Percentiles rank a stretch among this genome's conserved stretches.
Evolutionary conservation across 1,284 basidiomycete species (phyloP).

Genomic region (Ustilago bromivora): DNA sequence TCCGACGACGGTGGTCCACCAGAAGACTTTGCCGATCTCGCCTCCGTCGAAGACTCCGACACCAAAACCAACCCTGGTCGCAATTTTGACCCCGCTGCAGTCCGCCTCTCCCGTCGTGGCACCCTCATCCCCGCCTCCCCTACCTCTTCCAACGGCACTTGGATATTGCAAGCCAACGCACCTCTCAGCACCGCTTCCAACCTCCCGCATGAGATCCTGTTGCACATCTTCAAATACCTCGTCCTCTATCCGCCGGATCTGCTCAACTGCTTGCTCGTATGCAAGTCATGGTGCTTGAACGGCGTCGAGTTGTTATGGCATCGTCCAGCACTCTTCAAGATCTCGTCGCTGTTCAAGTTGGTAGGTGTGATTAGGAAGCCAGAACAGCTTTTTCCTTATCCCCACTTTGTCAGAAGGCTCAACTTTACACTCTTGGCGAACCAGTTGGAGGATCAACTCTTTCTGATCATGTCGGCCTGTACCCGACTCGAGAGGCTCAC

Average conservation of each 20-base stretch:
- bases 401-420: constrained; percentile 87
- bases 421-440: constrained; percentile 84
- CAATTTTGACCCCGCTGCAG: constrained; percentile 33
- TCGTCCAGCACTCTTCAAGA: constrained; percentile 81
- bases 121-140: constrained; percentile 48
- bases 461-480: constrained; percentile 81
- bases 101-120: constrained; percentile 43
- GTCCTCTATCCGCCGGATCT: constrained; percentile 80
- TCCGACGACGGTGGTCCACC: constrained; percentile 59
- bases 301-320: constrained; percentile 96
- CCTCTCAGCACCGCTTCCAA: constrained; percentile 47
- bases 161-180: constrained; percentile 29
- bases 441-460: constrained; percentile 82
- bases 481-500: constrained; percentile 89
- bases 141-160: constrained; percentile 44
- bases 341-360: constrained; percentile 78
- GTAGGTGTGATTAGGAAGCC: constrained; percentile 63
- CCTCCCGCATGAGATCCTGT: constrained; percentile 89
- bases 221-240: constrained; percentile 90
- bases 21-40: constrained; percentile 56
- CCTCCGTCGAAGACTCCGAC: constrained; percentile 37
- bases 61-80: constrained; percentile 16
- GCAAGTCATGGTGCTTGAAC: constrained; percentile 92
- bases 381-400: constrained; percentile 83
- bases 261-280: constrained; percentile 75